phyloP scores from a whole-genome alignment of 371 early-diverging fungal genomes.

The Saksenaea vasiformis region DNA sequence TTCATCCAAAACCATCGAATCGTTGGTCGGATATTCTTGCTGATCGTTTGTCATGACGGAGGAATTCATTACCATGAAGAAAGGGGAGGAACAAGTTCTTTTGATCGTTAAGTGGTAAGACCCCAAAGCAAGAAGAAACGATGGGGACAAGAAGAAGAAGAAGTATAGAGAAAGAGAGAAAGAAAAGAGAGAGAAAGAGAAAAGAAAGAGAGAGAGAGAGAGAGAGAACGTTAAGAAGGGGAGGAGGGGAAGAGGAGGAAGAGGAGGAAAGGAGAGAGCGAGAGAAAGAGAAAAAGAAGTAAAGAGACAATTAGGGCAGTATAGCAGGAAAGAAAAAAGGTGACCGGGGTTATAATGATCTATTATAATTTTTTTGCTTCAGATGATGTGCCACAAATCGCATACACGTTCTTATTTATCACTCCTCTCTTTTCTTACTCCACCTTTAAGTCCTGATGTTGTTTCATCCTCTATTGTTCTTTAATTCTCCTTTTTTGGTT shows the following conservation, averaged over 20 bases:
- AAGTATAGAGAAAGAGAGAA: not conserved
- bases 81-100: not conserved
- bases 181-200: not conserved
- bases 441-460: not conserved
- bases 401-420: not conserved
- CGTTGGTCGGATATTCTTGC: not conserved
- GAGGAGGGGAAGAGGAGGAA: not conserved
- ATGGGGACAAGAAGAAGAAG: not conserved
- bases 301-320: constrained; percentile 5
- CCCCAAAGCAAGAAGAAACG: no score
- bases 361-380: not conserved
- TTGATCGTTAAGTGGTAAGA: no score
- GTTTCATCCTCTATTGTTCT: constrained; percentile 3
- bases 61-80: not conserved
- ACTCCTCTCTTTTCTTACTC: not conserved
- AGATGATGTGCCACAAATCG: constrained; percentile 2
- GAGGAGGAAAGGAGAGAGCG: not conserved
- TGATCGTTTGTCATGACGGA: not conserved
- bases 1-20: constrained; percentile 12
- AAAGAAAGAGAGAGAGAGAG: not conserved
- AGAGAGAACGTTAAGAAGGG: not conserved
- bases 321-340: constrained; percentile 8
- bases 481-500: not conserved
- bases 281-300: not conserved
- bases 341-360: constrained; percentile 3